phyloP scores from a whole-genome alignment of 129 eudicot genomes.

The Daucus carota region DNA sequence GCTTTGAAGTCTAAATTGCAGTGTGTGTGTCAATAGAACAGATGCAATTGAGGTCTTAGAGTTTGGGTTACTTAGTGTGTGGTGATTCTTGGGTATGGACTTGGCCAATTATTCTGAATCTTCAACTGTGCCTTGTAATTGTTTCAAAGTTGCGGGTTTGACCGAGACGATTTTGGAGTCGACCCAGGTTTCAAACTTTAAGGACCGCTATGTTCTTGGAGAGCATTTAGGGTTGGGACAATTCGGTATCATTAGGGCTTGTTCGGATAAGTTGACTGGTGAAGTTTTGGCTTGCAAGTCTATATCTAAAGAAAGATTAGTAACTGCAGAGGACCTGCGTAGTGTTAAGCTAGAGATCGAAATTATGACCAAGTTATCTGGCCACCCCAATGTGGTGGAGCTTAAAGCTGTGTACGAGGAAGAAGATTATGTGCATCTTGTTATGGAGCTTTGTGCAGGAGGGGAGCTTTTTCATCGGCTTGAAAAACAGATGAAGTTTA shows the following conservation, averaged over 20 bases:
- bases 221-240: constrained; percentile 74
- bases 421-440: constrained; percentile 67
- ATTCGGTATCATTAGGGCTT: constrained; percentile 64
- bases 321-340: constrained; percentile 54
- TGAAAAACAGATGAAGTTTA: constrained; percentile 62
- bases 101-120: constrained; percentile 36
- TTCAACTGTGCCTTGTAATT: constrained; percentile 28
- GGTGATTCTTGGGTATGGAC: constrained; percentile 45
- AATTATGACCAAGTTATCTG: constrained; percentile 68
- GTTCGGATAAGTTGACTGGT: constrained; percentile 54
- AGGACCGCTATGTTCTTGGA: constrained; percentile 58
- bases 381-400: constrained; percentile 79
- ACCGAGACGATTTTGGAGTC: constrained; percentile 46
- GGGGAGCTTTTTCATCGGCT: constrained; percentile 74
- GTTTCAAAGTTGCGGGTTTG: constrained; percentile 51
- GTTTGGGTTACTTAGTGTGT: background rate
- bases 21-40: background rate
- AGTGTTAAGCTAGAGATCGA: constrained; percentile 78
- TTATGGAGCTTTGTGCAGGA: constrained; percentile 90
- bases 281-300: constrained; percentile 77
- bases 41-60: background rate
- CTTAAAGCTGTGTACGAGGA: constrained; percentile 87
- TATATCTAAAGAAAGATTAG: constrained; percentile 65
- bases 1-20: constrained; percentile 1
- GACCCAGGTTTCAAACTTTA: constrained; percentile 32